Conservation (phyloP, 495 filamentous ascomycete species). For the Daldinia loculata region DNA sequence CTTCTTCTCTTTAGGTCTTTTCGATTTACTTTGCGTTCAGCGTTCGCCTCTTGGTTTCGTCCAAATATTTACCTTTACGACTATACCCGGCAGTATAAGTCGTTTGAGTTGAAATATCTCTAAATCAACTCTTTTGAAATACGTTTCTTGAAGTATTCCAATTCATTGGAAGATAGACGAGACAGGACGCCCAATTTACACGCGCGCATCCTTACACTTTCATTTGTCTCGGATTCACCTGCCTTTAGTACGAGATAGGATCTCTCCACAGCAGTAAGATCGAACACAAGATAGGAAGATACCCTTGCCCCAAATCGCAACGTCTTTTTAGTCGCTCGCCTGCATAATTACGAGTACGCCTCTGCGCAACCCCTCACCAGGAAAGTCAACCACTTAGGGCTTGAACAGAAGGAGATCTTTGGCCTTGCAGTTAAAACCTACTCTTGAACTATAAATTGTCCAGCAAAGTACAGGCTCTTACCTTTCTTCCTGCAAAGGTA, state of each 20-base stretch:
- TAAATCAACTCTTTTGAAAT: conserved; percentile 12
- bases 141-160: conserved; percentile 1
- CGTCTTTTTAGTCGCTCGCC: conserved; percentile 8
- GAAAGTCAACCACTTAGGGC: conserved; percentile 2
- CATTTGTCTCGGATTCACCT: conserved; percentile 29
- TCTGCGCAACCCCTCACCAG: conserved; percentile 18
- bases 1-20: conserved; percentile 24
- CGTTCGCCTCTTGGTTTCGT: conserved; percentile 21
- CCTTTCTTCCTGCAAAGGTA: conserved; percentile 8
- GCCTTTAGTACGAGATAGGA: conserved; percentile 17
- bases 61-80: conserved; percentile 8
- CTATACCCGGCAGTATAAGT: conserved; percentile 22
- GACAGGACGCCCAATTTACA: conserved; percentile 11
- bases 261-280: conserved; percentile 16
- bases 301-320: conserved; percentile 17
- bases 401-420: conserved; percentile 24
- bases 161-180: conserved; percentile 23
- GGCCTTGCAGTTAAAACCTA: conserved; percentile 32
- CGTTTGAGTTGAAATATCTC: conserved; percentile 18
- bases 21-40: conserved; percentile 35
- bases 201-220: conserved; percentile 22
- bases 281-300: conserved; percentile 29
- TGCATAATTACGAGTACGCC: conserved; percentile 25
- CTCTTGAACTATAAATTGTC: conserved; percentile 16
- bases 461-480: conserved; percentile 19